Conservation (phyloP, 129 eudicot species). For the Pulicaria dysenterica region DNA sequence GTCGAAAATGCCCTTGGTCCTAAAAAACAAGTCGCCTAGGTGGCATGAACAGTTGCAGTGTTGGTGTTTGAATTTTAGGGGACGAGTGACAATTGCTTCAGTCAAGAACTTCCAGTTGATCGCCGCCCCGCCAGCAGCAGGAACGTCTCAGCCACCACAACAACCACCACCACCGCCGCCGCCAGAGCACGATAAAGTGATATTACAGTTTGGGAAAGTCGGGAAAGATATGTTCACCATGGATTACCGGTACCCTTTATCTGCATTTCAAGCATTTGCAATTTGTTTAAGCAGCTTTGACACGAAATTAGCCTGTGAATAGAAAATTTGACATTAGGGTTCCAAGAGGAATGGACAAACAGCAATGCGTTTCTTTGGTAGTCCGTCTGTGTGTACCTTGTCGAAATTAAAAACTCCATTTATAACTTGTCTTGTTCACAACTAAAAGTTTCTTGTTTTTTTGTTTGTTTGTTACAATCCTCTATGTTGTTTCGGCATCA, state of each 20-base stretch:
- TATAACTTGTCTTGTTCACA: conserved; percentile 27
- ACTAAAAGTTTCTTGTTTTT: too few relatives aligned
- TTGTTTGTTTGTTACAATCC: too few relatives aligned
- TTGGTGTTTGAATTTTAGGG: conserved; percentile 83
- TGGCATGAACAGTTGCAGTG: conserved; percentile 94
- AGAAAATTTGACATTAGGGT: conserved; percentile 39
- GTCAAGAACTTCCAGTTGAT: conserved; percentile 84
- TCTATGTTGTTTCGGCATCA: too few relatives aligned
- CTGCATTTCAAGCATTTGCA: conserved; percentile 86
- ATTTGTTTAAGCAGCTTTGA: conserved; percentile 88
- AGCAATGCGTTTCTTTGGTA: conserved; percentile 27
- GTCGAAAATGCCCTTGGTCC: conserved; percentile 58
- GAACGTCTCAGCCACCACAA: conserved; percentile 41
- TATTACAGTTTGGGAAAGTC: conserved; percentile 71
- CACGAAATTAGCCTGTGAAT: conserved; percentile 87
- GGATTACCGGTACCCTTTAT: conserved; percentile 77
- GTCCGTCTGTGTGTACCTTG: conserved; percentile 36
- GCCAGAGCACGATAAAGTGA: conserved; percentile 70
- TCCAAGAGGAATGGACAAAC: conserved; percentile 27
- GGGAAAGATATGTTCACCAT: conserved; percentile 78
- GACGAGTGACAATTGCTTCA: conserved; percentile 89
- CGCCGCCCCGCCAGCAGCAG: conserved; percentile 49
- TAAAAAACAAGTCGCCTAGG: conserved; percentile 87
- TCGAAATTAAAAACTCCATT: conserved; percentile 32
- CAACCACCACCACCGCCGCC: conserved; percentile 37